Evolutionary conservation across 306 rosid genomes (phyloP), one percentile per base, ranked within the genome.

Genomic region (Prunus davidiana): DNA sequence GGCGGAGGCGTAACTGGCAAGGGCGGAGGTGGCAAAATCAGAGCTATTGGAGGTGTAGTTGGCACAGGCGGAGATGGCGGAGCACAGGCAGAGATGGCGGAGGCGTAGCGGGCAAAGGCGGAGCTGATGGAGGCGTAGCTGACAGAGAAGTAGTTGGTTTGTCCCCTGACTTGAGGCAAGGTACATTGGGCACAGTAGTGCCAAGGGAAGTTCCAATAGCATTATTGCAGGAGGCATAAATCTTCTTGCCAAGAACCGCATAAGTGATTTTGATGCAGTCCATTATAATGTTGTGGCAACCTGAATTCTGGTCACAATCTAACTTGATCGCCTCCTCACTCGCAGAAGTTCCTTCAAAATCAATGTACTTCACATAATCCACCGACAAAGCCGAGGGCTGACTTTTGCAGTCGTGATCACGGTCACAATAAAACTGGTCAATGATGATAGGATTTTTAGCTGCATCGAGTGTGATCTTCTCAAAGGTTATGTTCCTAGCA

Each of bases 341-440:
- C 10, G 67, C 73, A n/a, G 85, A 77, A 20, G 80, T 81, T 34
- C 88, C 81, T 15, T 25, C 3, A 4, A 84, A 19, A 16, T 34
- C 81, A 14, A 2, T 45, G 78, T 69, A 84, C 11, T 22, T 62
- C 27, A 81, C 67, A 20, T 78, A 30, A 12, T 63, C 71, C 27
- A 78, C 68, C 12, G 47, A 12, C 4, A 69, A 76, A 3, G 78
- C 76, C 9, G 79, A 75, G 4, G 57, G 4, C 67, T 28, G 32
- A 25, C 61, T 3, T 3, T 56, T 56, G 27, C 61, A 20, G 11
- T 20, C 0, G 61, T 56, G 27, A 1, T 12, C 22, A 5, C 32
- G 28, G 2, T 16, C 2, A 6, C 62, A n/a, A n/a, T 82, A 73
- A 10, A 30, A 10, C 34, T 77, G 75, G 14, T 81, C 75, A 24